Evolutionary conservation across 306 rosid genomes (phyloP).

Genomic region (Prunus mume): DNA sequence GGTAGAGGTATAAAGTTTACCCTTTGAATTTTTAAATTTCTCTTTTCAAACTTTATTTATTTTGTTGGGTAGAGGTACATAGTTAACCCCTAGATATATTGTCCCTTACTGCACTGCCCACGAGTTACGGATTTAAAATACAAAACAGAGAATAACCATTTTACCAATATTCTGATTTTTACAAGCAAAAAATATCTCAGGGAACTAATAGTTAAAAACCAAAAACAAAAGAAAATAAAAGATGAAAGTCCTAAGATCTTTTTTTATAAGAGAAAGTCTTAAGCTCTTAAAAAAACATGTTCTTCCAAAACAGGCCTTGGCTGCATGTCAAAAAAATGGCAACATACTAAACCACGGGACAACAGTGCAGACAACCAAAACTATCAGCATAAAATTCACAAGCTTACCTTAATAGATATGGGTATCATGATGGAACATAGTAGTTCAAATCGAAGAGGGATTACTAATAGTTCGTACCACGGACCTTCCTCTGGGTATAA

Average conservation of each 20-base stretch:
- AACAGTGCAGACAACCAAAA: slow-evolving; percentile 16
- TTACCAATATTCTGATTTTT: not conserved
- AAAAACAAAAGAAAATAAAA: too few species aligned
- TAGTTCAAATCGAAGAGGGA: slow-evolving; percentile 97
- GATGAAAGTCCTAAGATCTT: not conserved
- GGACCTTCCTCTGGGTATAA: slow-evolving; percentile 85
- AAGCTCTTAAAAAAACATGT: not conserved
- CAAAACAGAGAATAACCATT: not conserved
- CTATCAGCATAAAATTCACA: slow-evolving; percentile 5
- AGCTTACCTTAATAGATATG: slow-evolving; percentile 92
- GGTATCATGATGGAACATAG: slow-evolving; percentile 99
- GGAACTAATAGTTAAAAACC: not conserved
- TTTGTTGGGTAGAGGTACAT: not conserved
- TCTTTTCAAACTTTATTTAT: not conserved
- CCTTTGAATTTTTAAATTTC: too few species aligned
- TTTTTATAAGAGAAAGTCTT: not conserved
- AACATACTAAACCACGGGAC: slow-evolving; percentile 20
- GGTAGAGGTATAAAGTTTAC: too few species aligned
- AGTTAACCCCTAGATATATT: not conserved
- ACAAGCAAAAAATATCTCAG: not conserved
- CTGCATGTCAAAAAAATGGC: slow-evolving; percentile 1
- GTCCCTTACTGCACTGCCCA: not conserved
- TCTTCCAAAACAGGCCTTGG: not conserved
- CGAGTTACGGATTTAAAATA: not conserved
- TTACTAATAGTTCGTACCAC: slow-evolving; percentile 90